A percentile compares a stretch with the other conserved stretches of the same genome.
These are phyloP conservation scores for Fusarium decemcellulare DNA, from an alignment of 2,329 filamentous ascomycete genomes.

Conservation along the genomic window DNA sequence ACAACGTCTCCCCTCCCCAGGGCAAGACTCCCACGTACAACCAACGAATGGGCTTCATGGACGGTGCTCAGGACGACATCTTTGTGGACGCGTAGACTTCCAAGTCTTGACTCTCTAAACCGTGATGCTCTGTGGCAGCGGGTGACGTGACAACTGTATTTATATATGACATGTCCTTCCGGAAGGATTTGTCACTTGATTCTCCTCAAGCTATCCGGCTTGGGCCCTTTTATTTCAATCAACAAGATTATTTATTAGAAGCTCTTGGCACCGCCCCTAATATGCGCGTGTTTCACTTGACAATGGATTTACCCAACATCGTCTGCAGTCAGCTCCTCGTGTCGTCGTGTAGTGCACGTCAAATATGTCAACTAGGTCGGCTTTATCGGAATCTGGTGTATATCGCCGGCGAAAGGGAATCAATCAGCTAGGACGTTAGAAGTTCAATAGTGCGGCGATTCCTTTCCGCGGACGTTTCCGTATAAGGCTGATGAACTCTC, in stretches of 20 bases:
- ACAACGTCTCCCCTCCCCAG: slow-evolving; percentile 50
- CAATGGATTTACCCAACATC: no score
- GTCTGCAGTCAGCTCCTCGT: no score
- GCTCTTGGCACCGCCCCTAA: neutral
- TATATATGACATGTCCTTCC: slow-evolving; percentile 13
- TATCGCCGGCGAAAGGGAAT: no score
- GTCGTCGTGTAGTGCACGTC: no score
- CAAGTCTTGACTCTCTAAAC: neutral
- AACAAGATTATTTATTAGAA: neutral
- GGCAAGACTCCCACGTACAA: slow-evolving; percentile 52
- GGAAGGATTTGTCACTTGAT: slow-evolving; percentile 16
- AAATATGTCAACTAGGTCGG: no score
- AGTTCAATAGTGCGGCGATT: no score
- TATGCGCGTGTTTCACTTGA: neutral
- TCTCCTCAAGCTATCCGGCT: neutral
- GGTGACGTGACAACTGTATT: slow-evolving; percentile 5
- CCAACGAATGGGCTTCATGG: slow-evolving; percentile 51
- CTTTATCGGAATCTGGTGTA: no score
- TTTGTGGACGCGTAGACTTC: slow-evolving; percentile 28
- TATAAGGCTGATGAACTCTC: no score
- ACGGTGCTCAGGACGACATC: slow-evolving; percentile 52
- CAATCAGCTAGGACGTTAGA: no score
- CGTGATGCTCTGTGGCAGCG: no score
- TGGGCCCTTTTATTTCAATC: neutral
- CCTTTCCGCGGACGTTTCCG: no score